Evolutionary conservation across 257 asterid genomes (phyloP).

Genomic region (Solanum arcanum): DNA sequence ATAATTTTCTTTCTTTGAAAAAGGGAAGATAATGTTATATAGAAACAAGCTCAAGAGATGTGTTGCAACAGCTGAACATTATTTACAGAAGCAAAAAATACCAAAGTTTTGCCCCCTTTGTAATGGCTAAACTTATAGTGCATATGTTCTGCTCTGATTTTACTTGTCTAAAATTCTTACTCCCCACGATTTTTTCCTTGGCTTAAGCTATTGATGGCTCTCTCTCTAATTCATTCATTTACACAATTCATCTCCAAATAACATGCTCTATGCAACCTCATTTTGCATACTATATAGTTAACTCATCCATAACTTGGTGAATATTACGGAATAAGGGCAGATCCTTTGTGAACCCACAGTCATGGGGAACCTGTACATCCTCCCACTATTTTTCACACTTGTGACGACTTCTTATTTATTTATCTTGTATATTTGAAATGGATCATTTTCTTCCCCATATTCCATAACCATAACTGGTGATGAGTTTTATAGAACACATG

Average conservation of each 20-base stretch:
- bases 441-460: neutral
- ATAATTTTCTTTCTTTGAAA: neutral
- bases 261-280: neutral
- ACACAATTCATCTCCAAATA: neutral
- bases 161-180: neutral
- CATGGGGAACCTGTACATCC: neutral
- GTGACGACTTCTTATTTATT: neutral
- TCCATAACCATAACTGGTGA: neutral
- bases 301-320: neutral
- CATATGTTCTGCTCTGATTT: neutral
- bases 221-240: neutral
- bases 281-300: neutral
- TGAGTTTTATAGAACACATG: neutral
- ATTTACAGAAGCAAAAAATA: neutral
- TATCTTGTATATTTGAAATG: neutral
- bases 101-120: neutral
- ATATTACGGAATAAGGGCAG: neutral
- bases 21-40: neutral
- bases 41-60: neutral
- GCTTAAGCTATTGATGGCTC: neutral
- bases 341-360: neutral
- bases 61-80: neutral
- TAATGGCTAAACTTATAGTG: neutral
- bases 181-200: neutral
- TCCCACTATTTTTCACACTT: neutral